Evolutionary conservation across 345 rosid genomes (phyloP).

Genomic region (Sapria himalayana): DNA sequence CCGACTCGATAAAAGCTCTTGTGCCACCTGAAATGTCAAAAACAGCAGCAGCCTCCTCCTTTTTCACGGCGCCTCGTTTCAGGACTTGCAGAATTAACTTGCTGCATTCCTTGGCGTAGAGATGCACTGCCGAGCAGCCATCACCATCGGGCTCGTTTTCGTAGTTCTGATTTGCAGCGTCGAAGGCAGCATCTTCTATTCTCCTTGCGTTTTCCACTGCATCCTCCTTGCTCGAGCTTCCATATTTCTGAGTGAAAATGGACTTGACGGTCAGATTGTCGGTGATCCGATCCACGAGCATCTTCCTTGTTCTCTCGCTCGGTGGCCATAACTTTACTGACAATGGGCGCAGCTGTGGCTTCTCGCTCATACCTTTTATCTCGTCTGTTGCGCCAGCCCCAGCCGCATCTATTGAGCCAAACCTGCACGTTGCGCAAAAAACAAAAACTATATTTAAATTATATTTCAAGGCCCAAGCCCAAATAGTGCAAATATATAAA

Average conservation of each 20-base stretch:
- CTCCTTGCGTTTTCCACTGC: constrained; percentile 58
- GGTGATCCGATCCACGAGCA: constrained; percentile 45
- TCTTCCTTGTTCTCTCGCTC: constrained; percentile 41
- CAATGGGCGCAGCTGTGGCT: constrained; percentile 38
- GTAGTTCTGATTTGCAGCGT: constrained; percentile 40
- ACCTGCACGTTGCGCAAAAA: too few relatives aligned
- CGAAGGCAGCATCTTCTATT: constrained; percentile 55
- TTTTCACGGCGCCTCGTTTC: constrained; percentile 32
- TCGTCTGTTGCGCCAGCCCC: too few relatives aligned
- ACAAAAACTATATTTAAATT: too few relatives aligned
- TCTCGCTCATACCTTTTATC: too few relatives aligned
- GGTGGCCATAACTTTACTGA: constrained; percentile 87
- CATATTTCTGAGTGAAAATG: constrained; percentile 66
- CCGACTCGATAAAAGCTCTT: constrained; percentile 53
- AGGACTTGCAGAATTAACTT: constrained; percentile 64
- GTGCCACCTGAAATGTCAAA: constrained; percentile 64
- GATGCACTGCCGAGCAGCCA: constrained; percentile 86
- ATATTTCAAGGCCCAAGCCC: too few relatives aligned
- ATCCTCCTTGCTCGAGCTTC: constrained; percentile 44
- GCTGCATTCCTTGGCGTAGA: constrained; percentile 85
- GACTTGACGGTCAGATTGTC: constrained; percentile 58
- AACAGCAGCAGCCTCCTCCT: constrained; percentile 15
- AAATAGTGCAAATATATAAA: too few relatives aligned
- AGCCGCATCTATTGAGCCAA: too few relatives aligned
- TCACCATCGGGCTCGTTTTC: constrained; percentile 93